Evolutionary conservation across 208 protist species (phyloP), one percentile per base, ranked within the genome.

Genomic region (Trypanosoma mega): DNA sequence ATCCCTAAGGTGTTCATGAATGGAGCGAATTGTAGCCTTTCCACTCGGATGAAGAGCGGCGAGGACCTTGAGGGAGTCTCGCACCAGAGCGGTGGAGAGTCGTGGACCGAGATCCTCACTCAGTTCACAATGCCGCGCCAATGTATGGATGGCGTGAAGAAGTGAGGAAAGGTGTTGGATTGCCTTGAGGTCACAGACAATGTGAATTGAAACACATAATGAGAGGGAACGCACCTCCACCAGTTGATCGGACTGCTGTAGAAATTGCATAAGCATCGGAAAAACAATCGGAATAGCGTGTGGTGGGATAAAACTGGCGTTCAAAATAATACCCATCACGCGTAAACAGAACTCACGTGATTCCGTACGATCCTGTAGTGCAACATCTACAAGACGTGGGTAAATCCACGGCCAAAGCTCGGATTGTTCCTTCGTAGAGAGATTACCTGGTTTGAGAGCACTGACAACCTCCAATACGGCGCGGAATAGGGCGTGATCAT

Each of bases 331-430:
- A 49, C 90, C 80, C 37, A 96, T 74, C 12, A 96, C 87, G 55
- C 87, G 82, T n/a, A 96, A 74, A 54, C 78, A 88, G 57, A 96
- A 92, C 74, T 96, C 86, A 33, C 81, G 76, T 14, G 85, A 81
- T 51, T 92, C 82, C 20, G 84, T 87, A 68, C 65, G 82, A 58
- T 96, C 90, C 58, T 93, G 90, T 36, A 96, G 62, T 14, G 87
- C 90, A 44, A 92, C 90, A 68, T 96, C 90, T 29, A 92, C 82
- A 39, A 96, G 85, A 8, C 90, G 75, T 21, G 90, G 90, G 60
- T 96, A 96, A 33, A 96, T 67, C 87, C 90, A 96, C 57, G 86
- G 85, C 90, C 90, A 96, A 26, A 80, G 80, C 61, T 96, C 86
- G 4, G 77, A 82, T 61, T 96, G 90, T 75, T 96, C 90, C 63